These are phyloP conservation scores for Pseudoscleropodium purum DNA, from an alignment of 225 moss, liverwort and hornwort genomes.

Conservation along the genomic window DNA sequence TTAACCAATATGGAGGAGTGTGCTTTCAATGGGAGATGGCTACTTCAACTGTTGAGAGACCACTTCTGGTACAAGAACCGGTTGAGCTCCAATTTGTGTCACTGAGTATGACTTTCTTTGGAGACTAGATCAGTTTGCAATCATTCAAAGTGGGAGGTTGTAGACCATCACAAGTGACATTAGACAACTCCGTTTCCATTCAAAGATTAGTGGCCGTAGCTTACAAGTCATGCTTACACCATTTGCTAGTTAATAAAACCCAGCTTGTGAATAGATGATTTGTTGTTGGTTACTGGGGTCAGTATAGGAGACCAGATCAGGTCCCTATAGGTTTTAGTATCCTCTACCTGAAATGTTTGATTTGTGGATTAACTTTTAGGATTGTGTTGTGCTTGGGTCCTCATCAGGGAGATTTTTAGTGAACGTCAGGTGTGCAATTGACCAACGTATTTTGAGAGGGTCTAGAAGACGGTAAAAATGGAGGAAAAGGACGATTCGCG, in stretches of 20 bases:
- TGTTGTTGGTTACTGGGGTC: neutral
- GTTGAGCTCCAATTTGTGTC: neutral
- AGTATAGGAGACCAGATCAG: neutral
- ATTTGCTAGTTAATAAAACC: neutral
- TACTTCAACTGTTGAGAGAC: neutral
- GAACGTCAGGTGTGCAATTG: neutral
- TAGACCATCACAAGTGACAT: neutral
- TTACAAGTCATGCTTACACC: neutral
- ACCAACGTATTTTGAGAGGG: neutral
- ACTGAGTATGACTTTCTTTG: neutral
- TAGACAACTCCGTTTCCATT: neutral
- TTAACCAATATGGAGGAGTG: neutral
- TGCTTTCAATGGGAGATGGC: neutral
- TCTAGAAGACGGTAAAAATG: conserved; percentile 9
- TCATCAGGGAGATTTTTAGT: conserved; percentile 6
- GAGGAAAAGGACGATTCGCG: conserved; percentile 25
- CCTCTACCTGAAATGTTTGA: neutral
- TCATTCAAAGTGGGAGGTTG: neutral
- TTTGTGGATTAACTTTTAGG: neutral
- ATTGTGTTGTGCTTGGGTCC: neutral
- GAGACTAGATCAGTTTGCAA: neutral
- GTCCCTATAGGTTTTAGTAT: neutral
- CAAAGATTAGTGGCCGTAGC: neutral
- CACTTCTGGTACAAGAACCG: neutral
- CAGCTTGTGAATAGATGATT: neutral